Percentiles rank a stretch among this genome's conserved stretches.
Conservation (phyloP, 495 filamentous ascomycete species). For the Penicillium antarcticum region DNA sequence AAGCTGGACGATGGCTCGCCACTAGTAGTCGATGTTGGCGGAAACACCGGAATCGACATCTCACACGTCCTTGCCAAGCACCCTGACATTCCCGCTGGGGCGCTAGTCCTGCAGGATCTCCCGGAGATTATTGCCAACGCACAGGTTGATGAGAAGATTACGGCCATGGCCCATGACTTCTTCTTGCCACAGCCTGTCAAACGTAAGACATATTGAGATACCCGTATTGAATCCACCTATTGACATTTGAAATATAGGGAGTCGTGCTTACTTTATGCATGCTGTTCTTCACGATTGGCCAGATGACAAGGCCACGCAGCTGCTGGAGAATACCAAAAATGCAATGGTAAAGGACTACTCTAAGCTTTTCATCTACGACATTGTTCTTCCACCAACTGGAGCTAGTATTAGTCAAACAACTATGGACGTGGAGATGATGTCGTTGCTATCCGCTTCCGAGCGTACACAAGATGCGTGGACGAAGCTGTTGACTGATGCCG, state of each 20-base stretch:
- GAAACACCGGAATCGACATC: slow-evolving; percentile 47
- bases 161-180: slow-evolving; percentile 47
- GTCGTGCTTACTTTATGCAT: slow-evolving; percentile 44
- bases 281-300: slow-evolving; percentile 47
- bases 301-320: slow-evolving; percentile 25
- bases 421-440: slow-evolving; percentile 39
- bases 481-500: slow-evolving; percentile 31
- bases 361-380: slow-evolving; percentile 41
- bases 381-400: slow-evolving; percentile 34
- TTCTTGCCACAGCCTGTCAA: slow-evolving; percentile 47
- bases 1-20: slow-evolving; percentile 13
- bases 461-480: slow-evolving; percentile 39
- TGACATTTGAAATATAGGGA: slow-evolving; percentile 10
- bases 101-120: slow-evolving; percentile 51
- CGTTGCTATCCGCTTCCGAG: slow-evolving; percentile 30
- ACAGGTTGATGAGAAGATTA: slow-evolving; percentile 36
- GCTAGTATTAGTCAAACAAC: slow-evolving; percentile 25
- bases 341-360: slow-evolving; percentile 47
- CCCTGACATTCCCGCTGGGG: slow-evolving; percentile 30
- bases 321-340: slow-evolving; percentile 19
- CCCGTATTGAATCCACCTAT: not conserved
- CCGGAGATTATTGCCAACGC: slow-evolving; percentile 36
- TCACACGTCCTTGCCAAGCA: slow-evolving; percentile 35
- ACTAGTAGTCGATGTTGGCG: slow-evolving; percentile 50
- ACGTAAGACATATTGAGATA: slow-evolving; percentile 20